A percentile compares a stretch with the other conserved stretches of the same genome.
Evolutionary conservation across 1,284 basidiomycete genomes (phyloP).

Genomic region (Phellopilus nigrolimitatus): DNA sequence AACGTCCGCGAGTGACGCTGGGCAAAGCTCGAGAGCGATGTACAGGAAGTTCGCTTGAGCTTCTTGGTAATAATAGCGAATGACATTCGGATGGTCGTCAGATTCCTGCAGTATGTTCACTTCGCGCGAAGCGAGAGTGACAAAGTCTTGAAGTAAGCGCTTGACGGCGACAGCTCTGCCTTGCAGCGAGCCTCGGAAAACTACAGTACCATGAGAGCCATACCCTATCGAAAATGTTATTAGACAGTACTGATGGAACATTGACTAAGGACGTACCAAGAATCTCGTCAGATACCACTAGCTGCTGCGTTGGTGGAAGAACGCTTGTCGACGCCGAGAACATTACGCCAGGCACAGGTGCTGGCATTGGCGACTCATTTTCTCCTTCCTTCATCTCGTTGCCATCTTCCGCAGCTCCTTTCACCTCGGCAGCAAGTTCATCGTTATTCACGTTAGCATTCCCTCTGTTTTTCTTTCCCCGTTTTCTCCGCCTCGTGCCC

Average conservation of each 20-base stretch:
- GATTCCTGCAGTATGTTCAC: conserved; percentile 93
- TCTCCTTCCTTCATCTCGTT: conserved; percentile 1
- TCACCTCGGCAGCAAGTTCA: conserved; percentile 22
- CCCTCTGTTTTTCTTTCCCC: conserved; percentile 44
- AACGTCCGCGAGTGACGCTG: conserved; percentile 90
- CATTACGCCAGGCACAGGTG: conserved; percentile 29
- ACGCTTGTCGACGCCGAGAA: conserved; percentile 26
- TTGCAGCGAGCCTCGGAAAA: conserved; percentile 91
- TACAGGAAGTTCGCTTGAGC: conserved; percentile 90
- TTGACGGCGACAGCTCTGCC: conserved; percentile 97
- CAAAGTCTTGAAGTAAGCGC: conserved; percentile 91
- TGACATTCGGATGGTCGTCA: conserved; percentile 98
- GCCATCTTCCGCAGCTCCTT: conserved; percentile 22
- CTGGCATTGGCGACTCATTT: conserved; percentile 28
- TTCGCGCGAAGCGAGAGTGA: conserved; percentile 91
- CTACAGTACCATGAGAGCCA: conserved; percentile 95
- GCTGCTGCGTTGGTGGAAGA: conserved; percentile 31
- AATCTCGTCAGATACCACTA: conserved; percentile 72
- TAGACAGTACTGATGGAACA: conserved; percentile 4
- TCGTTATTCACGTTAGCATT: conserved; percentile 27
- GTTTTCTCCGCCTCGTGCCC: conserved; percentile 37
- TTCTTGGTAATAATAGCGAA: conserved; percentile 98
- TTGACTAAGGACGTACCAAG: conserved; percentile 50
- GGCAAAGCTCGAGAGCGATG: conserved; percentile 96
- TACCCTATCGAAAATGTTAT: conserved; percentile 57